Percentiles rank a stretch among this genome's conserved stretches.
phyloP scores from a whole-genome alignment of 139 green algal species.

The Chlorella sp. region DNA sequence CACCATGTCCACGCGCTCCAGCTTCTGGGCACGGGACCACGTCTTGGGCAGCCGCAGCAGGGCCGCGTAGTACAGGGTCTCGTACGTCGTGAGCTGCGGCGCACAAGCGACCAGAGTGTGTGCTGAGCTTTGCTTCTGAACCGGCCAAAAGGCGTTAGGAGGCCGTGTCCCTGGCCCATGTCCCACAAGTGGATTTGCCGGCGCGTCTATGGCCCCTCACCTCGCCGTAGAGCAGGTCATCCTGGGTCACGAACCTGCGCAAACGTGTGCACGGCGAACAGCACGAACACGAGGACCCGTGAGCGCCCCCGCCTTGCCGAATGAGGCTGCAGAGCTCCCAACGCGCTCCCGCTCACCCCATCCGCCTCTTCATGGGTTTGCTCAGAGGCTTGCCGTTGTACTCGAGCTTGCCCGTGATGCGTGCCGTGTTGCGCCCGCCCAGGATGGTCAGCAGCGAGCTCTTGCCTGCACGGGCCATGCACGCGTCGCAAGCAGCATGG shows the following conservation, averaged over 20 bases:
- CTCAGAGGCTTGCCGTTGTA: conserved; percentile 70
- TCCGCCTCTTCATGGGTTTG: conserved; percentile 54
- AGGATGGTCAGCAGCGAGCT: conserved; percentile 68
- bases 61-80: conserved; percentile 75
- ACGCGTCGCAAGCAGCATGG: too few relatives aligned
- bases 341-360: too few relatives aligned
- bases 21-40: conserved; percentile 57
- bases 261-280: too few relatives aligned
- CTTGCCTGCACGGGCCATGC: conserved; percentile 65
- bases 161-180: too few relatives aligned
- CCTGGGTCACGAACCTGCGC: conserved; percentile 79
- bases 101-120: too few relatives aligned
- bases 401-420: conserved; percentile 35
- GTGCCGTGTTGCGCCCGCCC: conserved; percentile 43
- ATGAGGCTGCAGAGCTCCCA: too few relatives aligned
- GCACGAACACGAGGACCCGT: too few relatives aligned
- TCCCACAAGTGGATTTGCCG: too few relatives aligned
- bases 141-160: too few relatives aligned
- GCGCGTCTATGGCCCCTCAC: too few relatives aligned
- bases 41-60: conserved; percentile 70
- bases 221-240: conserved; percentile 79
- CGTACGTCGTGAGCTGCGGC: conserved; percentile 63
- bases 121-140: too few relatives aligned
- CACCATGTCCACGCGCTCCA: conserved; percentile 61
- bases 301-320: too few relatives aligned